phyloP scores from a whole-genome alignment of 768 basidiomycete genomes.

The Macrolepiota albuminosa region DNA sequence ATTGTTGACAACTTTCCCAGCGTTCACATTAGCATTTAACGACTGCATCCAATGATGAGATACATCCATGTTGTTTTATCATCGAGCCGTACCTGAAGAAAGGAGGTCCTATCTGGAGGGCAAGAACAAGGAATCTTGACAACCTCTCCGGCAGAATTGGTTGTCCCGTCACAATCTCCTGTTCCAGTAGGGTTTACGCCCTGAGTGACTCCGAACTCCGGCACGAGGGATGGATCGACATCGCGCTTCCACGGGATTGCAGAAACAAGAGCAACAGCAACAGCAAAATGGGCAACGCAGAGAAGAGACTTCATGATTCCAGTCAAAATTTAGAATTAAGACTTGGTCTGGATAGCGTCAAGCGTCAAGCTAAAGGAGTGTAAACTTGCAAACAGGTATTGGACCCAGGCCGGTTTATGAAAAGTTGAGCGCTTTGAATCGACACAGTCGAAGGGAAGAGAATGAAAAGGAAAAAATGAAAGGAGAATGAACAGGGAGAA shows the following conservation, averaged over 20 bases:
- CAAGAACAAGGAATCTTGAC: slow-evolving; percentile 63
- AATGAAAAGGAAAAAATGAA: neutral
- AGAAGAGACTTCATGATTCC: slow-evolving; percentile 29
- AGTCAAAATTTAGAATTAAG: neutral
- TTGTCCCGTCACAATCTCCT: slow-evolving; percentile 59
- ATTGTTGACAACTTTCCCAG: slow-evolving; percentile 63
- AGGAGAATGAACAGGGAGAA: neutral
- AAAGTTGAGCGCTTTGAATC: slow-evolving; percentile 4
- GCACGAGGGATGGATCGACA: slow-evolving; percentile 42
- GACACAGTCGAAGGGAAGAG: slow-evolving; percentile 17
- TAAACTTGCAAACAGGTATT: neutral
- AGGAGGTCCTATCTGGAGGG: slow-evolving; percentile 50
- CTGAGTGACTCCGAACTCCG: slow-evolving; percentile 51
- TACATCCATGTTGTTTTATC: neutral
- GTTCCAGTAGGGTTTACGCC: slow-evolving; percentile 59
- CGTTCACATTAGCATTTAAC: slow-evolving; percentile 52
- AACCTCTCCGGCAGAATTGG: slow-evolving; percentile 48
- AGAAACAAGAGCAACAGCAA: slow-evolving; percentile 24
- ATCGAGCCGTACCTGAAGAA: slow-evolving; percentile 39
- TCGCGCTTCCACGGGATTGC: slow-evolving; percentile 39
- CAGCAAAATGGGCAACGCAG: slow-evolving; percentile 24
- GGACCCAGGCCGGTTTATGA: neutral
- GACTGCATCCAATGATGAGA: slow-evolving; percentile 19
- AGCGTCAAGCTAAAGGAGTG: slow-evolving; percentile 13
- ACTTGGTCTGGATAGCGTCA: slow-evolving; percentile 9